Evolutionary conservation across 169 alveolate genomes (phyloP), one percentile per base, ranked within the genome.

Genomic region (Cryptosporidium baileyi): DNA sequence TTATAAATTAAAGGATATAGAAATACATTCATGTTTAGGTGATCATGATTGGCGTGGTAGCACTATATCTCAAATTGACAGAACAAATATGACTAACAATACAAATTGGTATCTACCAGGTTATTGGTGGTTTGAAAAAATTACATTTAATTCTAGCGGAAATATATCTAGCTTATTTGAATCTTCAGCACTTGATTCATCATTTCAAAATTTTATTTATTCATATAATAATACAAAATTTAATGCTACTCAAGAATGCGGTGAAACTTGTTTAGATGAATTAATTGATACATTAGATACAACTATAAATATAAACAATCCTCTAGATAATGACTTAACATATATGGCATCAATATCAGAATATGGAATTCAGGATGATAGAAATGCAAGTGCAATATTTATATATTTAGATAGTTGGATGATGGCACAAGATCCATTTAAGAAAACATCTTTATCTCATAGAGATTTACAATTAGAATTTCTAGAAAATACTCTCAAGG

Each of bases 91-190:
- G n/a, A 17, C 43, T 1, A 40, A 24, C 36, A 74, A 74, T 57
- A 74, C 30, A 0, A 44, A 67, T 24, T 74, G 85, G 85, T 24
- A 74, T 40, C 65, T 74, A 32, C 65, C 65, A 7, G 85, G 85
- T n/a, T 74, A 74, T n/a, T 74, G 85, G 85, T 74, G 85, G 85
- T 74, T 52, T 38, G 85, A 74, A 54, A 36, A 38, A 38, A 61
- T 34, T 7, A 22, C 5, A 3, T 74, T 74, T 57, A 52, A 60
- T 24, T 36, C 67, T 26, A 7, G 47, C 7, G 34, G 17, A 5
- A 47, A 36, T 45, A 26, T 65, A n/a, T 30, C 63, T 9, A 26
- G 63, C n/a, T 32, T 65, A 9, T 28, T 65, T 30, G 49, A 65
- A 2, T 45, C 49, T 19, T 51, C 60, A 11, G 60, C 38, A 15